These are phyloP conservation scores for Tetrapyrgos nigripes DNA, from an alignment of 1,284 basidiomycete species.

Conservation along the genomic window DNA sequence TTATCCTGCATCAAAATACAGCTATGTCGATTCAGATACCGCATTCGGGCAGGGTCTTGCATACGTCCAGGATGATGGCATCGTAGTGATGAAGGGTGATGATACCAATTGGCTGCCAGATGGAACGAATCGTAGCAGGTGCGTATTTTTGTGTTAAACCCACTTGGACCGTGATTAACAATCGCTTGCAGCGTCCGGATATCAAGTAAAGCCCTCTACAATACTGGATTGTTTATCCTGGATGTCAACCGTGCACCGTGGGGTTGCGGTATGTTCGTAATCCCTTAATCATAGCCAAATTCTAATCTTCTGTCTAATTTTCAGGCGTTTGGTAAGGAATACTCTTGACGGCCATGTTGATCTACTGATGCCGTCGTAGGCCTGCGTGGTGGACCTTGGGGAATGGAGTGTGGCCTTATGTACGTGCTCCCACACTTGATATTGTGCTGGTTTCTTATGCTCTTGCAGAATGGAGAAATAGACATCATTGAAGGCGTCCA, in stretches of 20 bases:
- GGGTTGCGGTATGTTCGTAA: conserved; percentile 65
- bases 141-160: conserved; percentile 12
- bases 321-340: too few species aligned
- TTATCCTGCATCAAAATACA: conserved; percentile 48
- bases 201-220: conserved; percentile 60
- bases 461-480: conserved; percentile 70
- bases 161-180: conserved; percentile 25
- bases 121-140: conserved; percentile 68
- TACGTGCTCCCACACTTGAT: conserved; percentile 30
- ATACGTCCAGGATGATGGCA: conserved; percentile 59
- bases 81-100: conserved; percentile 78
- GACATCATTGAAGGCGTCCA: conserved; percentile 85
- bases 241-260: conserved; percentile 73
- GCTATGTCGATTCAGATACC: conserved; percentile 56
- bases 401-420: conserved; percentile 60
- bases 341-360: conserved; percentile 8
- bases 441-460: not conserved
- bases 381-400: conserved; percentile 70
- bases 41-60: conserved; percentile 56
- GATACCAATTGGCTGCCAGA: conserved; percentile 58
- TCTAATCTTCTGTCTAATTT: too few species aligned
- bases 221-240: conserved; percentile 72
- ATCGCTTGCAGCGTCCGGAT: conserved; percentile 60
- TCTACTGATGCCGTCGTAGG: conserved; percentile 53
- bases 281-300: not conserved